A percentile compares a stretch with the other conserved stretches of the same genome.
Conservation (phyloP, 495 filamentous ascomycete species). For the Beverwykella pulmonaria region DNA sequence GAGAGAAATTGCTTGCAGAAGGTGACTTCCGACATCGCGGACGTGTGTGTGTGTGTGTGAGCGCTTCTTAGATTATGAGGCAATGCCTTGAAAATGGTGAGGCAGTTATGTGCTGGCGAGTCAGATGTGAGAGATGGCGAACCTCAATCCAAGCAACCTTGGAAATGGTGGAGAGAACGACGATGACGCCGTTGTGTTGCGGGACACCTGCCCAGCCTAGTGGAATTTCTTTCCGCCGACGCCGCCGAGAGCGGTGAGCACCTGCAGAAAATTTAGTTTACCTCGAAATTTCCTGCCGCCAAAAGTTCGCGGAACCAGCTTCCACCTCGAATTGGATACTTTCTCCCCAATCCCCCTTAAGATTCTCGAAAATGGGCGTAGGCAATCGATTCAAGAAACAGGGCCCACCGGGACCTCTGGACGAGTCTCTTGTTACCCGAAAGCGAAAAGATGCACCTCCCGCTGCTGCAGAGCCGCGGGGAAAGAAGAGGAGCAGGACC, state of each 20-base stretch:
- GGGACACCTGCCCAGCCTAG: not conserved
- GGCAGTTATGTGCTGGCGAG: not conserved
- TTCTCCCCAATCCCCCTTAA: not conserved
- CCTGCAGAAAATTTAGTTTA: conserved; percentile 9
- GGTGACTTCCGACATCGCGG: conserved; percentile 74
- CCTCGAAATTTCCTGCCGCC: conserved; percentile 14
- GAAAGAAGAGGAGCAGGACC: conserved; percentile 29
- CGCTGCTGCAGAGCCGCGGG: conserved; percentile 37
- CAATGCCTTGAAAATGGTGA: not conserved
- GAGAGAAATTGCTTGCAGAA: conserved; percentile 85
- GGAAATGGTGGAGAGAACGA: not conserved
- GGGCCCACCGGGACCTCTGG: conserved; percentile 78
- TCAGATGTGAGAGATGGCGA: not conserved
- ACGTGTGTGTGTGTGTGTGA: not conserved
- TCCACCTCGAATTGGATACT: not conserved
- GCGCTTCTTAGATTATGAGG: conserved; percentile 1
- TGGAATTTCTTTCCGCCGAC: not conserved
- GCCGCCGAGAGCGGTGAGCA: conserved; percentile 26
- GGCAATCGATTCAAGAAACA: conserved; percentile 95
- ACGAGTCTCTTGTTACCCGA: conserved; percentile 75
- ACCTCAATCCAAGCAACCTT: not conserved
- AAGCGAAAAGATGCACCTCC: conserved; percentile 67
- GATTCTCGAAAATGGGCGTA: conserved; percentile 68
- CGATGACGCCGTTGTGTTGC: conserved; percentile 32
- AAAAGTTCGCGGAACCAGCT: conserved; percentile 14